These are phyloP conservation scores for Casaregolazyma suthepensis DNA, from an alignment of 1,139 yeast genomes.

Conservation along the genomic window DNA sequence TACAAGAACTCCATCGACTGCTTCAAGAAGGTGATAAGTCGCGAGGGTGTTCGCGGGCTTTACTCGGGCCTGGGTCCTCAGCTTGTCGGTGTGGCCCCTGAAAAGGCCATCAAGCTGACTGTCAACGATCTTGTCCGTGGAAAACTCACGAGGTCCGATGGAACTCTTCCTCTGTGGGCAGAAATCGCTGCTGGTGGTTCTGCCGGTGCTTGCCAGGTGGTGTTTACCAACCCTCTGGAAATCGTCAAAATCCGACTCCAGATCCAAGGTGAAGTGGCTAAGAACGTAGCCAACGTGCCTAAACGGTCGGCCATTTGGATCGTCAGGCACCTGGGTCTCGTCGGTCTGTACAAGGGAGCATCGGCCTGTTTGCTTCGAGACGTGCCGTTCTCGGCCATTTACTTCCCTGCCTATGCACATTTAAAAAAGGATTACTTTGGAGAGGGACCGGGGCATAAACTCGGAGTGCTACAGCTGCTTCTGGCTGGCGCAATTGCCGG, in stretches of 20 bases:
- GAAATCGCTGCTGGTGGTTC: conserved; percentile 86
- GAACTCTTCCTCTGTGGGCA: conserved; percentile 56
- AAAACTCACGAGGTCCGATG: conserved; percentile 52
- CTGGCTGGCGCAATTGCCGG: conserved; percentile 94
- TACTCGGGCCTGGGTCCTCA: conserved; percentile 95
- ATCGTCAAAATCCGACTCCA: conserved; percentile 93
- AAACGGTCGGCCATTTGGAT: conserved; percentile 61
- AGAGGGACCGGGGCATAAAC: conserved; percentile 64
- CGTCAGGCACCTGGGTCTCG: conserved; percentile 70
- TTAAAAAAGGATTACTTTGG: conserved; percentile 75
- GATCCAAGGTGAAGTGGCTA: conserved; percentile 74
- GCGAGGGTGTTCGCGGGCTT: conserved; percentile 83
- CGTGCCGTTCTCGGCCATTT: conserved; percentile 94
- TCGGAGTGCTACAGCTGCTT: conserved; percentile 78
- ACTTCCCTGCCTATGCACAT: conserved; percentile 96
- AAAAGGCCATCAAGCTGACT: conserved; percentile 92
- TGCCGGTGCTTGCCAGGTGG: conserved; percentile 96
- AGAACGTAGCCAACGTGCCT: conserved; percentile 38
- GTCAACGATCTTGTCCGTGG: conserved; percentile 86
- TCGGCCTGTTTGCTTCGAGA: conserved; percentile 89
- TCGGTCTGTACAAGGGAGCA: conserved; percentile 89
- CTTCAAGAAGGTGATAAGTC: conserved; percentile 63
- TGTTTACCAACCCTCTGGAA: conserved; percentile 93
- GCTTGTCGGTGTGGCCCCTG: conserved; percentile 95
- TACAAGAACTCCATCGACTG: conserved; percentile 86